Base-by-base conservation (phyloP, 1,284 basidiomycete species). In the Boletus mariae region DNA sequence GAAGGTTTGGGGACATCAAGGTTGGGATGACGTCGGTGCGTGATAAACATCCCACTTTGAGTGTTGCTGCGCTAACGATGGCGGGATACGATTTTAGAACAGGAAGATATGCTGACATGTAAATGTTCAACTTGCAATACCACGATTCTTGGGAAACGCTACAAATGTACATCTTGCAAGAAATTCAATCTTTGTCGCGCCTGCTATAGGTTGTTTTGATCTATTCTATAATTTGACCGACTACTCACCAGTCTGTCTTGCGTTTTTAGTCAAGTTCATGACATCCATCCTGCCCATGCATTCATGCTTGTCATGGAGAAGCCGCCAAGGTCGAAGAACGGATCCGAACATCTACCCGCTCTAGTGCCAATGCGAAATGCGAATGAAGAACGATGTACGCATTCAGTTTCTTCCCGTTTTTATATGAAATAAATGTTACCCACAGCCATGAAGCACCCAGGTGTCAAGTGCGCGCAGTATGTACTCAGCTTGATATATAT, bases 11-110 rank as follows among this genome's bases (percentile, higher is more conserved):
- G 83, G 84, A 1, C 78, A 79, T 26, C 74, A 75, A 43, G 89
- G 90, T 4, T 95, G 92, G 93, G 83, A 85, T 53, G 88, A 92
- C 64, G 84, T 95, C 51, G 89, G 92, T 92, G 66, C 60, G 89
- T 80, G 26, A 23, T 12, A 26, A 48, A 37, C 6, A 17, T 43
- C 35, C 9, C 20, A 38, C 17, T 43, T 31, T 25, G 17, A 25
- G 20, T 12, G 20, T 23, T 31, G 20, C 17, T 32, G 15, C 17
- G 20, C 49, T 52, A 3, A 52, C 31, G 10, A 47, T 45, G 41
- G 52, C n/a, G 17, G 43, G 25, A 12, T 29, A 26, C 31, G n/a
- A 51, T 56, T 58, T 48, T 61, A 89, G 89, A 87, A 56, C 84
- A 89, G 63, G 85, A 88, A 57, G 88, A 91, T 56, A 76, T 76